phyloP scores from a whole-genome alignment of 2,329 filamentous ascomycete species.

The Verticillium tricorpus region DNA sequence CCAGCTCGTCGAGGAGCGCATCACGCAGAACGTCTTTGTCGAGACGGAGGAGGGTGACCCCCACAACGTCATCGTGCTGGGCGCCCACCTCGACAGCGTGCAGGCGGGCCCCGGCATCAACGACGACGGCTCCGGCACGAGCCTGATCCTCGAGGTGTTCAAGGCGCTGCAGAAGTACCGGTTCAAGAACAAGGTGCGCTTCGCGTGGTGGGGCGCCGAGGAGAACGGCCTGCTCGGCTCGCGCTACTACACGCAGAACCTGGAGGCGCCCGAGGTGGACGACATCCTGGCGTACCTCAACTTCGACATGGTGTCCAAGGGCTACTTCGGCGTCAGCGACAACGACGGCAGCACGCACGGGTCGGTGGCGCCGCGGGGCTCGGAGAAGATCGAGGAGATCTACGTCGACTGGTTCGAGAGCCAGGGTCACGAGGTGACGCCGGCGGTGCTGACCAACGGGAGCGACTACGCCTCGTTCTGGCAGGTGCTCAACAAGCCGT shows the following conservation, averaged over 20 bases:
- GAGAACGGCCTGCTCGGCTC: constrained; percentile 35
- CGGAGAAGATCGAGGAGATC: constrained; percentile 26
- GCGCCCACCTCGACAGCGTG: constrained; percentile 40
- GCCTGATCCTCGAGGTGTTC: constrained; percentile 35
- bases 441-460: constrained; percentile 34
- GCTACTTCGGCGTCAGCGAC: constrained; percentile 30
- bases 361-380: constrained; percentile 27
- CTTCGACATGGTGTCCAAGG: constrained; percentile 36
- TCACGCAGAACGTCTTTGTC: constrained; percentile 39
- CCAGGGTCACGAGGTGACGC: constrained; percentile 25
- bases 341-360: constrained; percentile 30
- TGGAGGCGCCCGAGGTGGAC: constrained; percentile 26
- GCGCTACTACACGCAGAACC: constrained; percentile 30
- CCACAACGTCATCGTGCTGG: constrained; percentile 36
- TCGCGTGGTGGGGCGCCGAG: constrained; percentile 42
- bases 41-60: constrained; percentile 40
- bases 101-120: constrained; percentile 41
- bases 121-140: constrained; percentile 39
- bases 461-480: constrained; percentile 60
- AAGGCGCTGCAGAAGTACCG: constrained; percentile 30
- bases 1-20: constrained; percentile 31
- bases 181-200: constrained; percentile 32
- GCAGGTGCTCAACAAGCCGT: constrained; percentile 45
- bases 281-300: constrained; percentile 35
- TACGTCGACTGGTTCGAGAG: constrained; percentile 25